Evolutionary conservation across 2,329 filamentous ascomycete genomes (phyloP).

Genomic region (Calonectria ilicicola): DNA sequence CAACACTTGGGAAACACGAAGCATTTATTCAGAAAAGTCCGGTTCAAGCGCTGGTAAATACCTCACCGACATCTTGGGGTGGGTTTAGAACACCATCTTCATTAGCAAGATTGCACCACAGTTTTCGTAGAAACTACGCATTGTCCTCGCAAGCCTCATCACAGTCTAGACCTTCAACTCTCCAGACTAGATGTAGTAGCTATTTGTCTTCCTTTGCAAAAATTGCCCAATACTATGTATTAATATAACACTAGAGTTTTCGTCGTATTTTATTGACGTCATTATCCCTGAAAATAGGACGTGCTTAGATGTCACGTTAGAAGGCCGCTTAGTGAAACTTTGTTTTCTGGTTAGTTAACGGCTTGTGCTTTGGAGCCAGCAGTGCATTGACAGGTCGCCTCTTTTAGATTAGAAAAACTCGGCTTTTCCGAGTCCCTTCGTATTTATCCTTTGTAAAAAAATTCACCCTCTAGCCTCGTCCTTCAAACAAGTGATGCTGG

Average conservation of each 20-base stretch:
- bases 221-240: neutral
- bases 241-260: neutral
- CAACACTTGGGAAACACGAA: neutral
- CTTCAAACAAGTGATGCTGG: neutral
- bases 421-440: neutral
- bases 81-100: neutral
- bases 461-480: neutral
- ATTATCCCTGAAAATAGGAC: conserved; percentile 3
- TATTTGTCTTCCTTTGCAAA: neutral
- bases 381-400: conserved; percentile 4
- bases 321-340: neutral
- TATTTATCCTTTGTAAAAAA: neutral
- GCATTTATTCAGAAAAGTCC: neutral
- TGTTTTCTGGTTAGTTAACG: conserved; percentile 4
- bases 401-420: neutral
- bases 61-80: neutral
- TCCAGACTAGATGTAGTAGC: neutral
- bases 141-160: neutral
- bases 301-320: conserved; percentile 1
- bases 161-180: neutral
- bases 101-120: neutral
- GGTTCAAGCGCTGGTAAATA: neutral
- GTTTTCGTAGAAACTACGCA: neutral
- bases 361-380: neutral
- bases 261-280: neutral